Base-by-base conservation (phyloP, 345 rosid genomes). In the Murraya paniculata region DNA sequence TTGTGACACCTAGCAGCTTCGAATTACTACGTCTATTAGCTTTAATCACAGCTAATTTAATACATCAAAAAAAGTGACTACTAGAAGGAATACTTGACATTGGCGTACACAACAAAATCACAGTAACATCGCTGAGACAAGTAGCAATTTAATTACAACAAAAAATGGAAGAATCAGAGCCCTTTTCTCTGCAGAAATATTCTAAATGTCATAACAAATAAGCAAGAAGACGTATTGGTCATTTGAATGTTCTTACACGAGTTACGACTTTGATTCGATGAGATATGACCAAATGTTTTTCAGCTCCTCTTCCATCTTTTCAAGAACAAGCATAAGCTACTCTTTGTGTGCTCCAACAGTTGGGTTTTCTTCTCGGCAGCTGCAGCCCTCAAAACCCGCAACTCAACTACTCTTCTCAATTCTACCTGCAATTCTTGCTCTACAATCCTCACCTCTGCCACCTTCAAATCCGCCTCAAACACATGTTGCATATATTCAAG, bases 401-500 rank as follows among this genome's bases (percentile, higher is more conserved):
- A n/a, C 64, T 85, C 86, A 75, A 86, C 88, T 9, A 75, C 72
- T 80, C 77, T 87, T 57, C 56, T 57, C 77, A 79, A 73, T 31
- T 81, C 83, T 2, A n/a, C 4, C 10, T 72, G 36, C 53, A 89
- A 36, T 72, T 90, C 93, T 78, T 84, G 91, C 78, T 85, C 85
- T 74, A 89, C 35, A 27, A 74, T 48, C 82, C 81, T 71, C 38
- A 50, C 79, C 85, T 96, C 98, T 13, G 77, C 89, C 28, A 74
- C 89, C 67, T 83, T 89, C 84, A 91, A 74, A 64, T 88, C 87
- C 2, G 80, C 57, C n/a, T 90, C 91, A 72, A 87, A 89, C 27
- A 89, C 88, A 5, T 78, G 83, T 75, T 91, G 90, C 64, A 88
- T 92, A 78, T 86, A 89, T 48, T 86, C 94, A 9, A 89, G 22